Evolutionary conservation across 2,329 filamentous ascomycete species (phyloP), one percentile per base, ranked within the genome.

Genomic region (Ilyonectria robusta): DNA sequence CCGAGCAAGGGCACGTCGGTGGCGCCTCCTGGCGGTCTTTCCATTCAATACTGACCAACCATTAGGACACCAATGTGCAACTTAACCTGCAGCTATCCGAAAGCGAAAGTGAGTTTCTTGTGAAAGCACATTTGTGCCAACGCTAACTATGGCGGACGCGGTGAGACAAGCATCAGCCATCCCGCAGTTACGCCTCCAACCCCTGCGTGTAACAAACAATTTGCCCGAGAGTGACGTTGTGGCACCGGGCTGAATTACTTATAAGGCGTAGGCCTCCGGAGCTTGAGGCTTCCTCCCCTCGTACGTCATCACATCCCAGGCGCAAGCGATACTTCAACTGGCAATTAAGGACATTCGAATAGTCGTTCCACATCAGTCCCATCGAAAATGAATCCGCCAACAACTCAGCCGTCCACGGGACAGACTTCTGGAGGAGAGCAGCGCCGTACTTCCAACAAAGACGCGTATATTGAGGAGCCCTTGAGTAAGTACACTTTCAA

Each of bases 401-500:
- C 46, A 6, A 37, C 21, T 51, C 33, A 37, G 4, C 8, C 46
- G 4, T 42, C 46, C 15, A 31, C 46, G n/a, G 33, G 46, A 26
- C 31, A 59, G 57, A 17, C 57, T 31, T 21, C 23, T 15, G 21
- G 29, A 15, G 46, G 17, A 6, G 21, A 40, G 21, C 42, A 59
- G 13, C 46, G 23, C 33, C 46, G 57, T 31, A 53, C 58, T 31
- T 15, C 47, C 33, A 53, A 60, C 58, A 44, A 33, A 10, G 58
- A 53, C 17, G 58, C 58, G 17, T 60, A 60, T 42, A 60, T 60
- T 33, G 58, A 60, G 58, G 15, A 51, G 11, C n/a, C 58, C 6
- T 53, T 60, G 35, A 51, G 58, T 60, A 23, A 31, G 58, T 60
- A 1, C 31, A 33, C 21, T 33, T 40, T 31, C 46, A 4, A 50